These are phyloP conservation scores for Elasticomyces elasticus DNA, from an alignment of 495 filamentous ascomycete species.

Conservation along the genomic window DNA sequence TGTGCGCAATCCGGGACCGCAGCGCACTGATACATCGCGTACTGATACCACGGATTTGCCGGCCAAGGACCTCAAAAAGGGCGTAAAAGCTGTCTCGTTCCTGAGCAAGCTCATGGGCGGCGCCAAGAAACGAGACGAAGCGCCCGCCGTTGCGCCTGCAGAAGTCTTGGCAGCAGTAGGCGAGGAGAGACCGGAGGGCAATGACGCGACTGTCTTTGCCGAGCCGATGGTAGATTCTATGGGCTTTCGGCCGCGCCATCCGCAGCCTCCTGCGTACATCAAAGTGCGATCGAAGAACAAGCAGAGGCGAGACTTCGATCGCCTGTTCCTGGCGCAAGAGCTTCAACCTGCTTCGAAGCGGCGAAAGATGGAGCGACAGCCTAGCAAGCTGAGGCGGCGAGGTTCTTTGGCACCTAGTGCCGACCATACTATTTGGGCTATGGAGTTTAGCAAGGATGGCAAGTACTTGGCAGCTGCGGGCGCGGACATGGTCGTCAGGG, in stretches of 20 bases:
- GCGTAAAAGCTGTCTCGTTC: conserved; percentile 80
- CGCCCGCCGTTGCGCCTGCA: conserved; percentile 47
- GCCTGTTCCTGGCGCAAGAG: conserved; percentile 86
- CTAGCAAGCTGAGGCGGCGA: conserved; percentile 22
- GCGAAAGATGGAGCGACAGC: conserved; percentile 2
- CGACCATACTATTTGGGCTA: conserved; percentile 70
- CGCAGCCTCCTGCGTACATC: conserved; percentile 85
- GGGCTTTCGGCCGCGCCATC: conserved; percentile 79
- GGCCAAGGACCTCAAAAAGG: conserved; percentile 49
- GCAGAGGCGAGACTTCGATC: conserved; percentile 71
- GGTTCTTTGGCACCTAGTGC: conserved; percentile 6
- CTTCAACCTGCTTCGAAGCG: conserved; percentile 31
- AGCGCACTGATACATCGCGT: not conserved
- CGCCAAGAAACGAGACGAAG: conserved; percentile 59
- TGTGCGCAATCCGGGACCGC: conserved; percentile 3
- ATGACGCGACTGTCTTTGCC: conserved; percentile 70
- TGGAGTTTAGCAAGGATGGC: conserved; percentile 88
- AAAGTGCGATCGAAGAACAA: conserved; percentile 74
- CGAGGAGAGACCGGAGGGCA: conserved; percentile 63
- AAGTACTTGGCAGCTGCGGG: conserved; percentile 84
- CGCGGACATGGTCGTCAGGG: conserved; percentile 72
- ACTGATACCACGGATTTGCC: conserved; percentile 20
- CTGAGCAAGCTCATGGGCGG: conserved; percentile 74
- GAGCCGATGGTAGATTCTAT: conserved; percentile 54
- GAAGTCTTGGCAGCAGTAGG: conserved; percentile 64